A percentile compares a stretch with the other conserved stretches of the same genome.
Evolutionary conservation across 148 eudicot species (phyloP).

Genomic region (Camellia japonica): DNA sequence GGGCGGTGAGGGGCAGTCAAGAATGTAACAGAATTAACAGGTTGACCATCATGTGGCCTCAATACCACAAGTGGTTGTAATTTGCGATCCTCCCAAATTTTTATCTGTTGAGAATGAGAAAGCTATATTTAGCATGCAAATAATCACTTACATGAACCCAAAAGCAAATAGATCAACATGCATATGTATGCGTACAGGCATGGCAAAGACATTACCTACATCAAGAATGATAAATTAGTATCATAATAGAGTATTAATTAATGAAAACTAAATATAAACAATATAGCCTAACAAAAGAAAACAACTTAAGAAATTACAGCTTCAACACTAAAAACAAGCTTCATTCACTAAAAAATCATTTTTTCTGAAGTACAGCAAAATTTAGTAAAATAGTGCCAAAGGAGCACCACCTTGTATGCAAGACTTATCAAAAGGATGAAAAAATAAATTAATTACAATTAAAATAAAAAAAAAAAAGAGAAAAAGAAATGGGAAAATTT

Average conservation of each 20-base stretch:
- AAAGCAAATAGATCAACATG: slow-evolving; percentile 5
- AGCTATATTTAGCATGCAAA: background rate
- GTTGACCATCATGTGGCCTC: slow-evolving; percentile 90
- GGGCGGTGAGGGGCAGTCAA: slow-evolving; percentile 83
- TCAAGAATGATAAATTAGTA: background rate
- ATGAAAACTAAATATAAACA: background rate
- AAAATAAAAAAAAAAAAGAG: no score
- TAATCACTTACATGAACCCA: background rate
- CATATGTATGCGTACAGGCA: background rate
- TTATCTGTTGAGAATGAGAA: slow-evolving; percentile 54
- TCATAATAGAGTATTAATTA: background rate
- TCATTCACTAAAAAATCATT: background rate
- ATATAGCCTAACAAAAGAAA: background rate
- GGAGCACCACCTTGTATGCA: background rate
- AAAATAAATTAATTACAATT: no score
- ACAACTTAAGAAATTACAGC: background rate
- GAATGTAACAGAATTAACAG: slow-evolving; percentile 90
- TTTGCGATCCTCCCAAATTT: slow-evolving; percentile 97
- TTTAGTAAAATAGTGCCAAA: background rate
- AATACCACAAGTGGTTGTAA: slow-evolving; percentile 65
- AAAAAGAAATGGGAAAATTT: background rate
- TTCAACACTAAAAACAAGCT: background rate
- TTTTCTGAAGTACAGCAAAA: background rate
- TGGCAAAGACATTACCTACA: background rate
- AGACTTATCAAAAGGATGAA: background rate